phyloP scores from a whole-genome alignment of 2,329 filamentous ascomycete species.

The Ceratocystis smalleyi region DNA sequence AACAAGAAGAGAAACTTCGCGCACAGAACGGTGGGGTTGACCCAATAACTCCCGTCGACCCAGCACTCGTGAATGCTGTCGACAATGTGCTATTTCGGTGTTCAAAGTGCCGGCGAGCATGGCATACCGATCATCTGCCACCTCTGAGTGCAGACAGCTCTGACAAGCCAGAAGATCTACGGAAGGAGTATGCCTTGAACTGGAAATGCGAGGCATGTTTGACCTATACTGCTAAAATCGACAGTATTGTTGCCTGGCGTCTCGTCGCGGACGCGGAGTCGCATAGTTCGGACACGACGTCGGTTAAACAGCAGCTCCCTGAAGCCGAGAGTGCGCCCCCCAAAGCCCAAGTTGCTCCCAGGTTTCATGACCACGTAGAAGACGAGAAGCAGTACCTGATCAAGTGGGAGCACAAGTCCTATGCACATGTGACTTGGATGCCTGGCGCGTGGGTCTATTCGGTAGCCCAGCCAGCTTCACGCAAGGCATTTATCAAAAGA shows the following conservation, averaged over 20 bases:
- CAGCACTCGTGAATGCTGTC: constrained; percentile 54
- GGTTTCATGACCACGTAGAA: constrained; percentile 31
- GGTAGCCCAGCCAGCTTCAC: constrained; percentile 45
- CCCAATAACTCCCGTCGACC: constrained; percentile 50
- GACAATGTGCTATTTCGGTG: constrained; percentile 75
- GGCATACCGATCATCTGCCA: constrained; percentile 73
- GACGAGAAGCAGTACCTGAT: constrained; percentile 83
- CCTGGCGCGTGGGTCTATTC: constrained; percentile 81
- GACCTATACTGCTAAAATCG: constrained; percentile 49
- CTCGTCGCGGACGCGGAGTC: constrained; percentile 29
- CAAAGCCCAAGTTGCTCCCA: not conserved
- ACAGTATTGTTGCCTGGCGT: constrained; percentile 77
- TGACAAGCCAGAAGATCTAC: constrained; percentile 34
- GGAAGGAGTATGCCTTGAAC: constrained; percentile 54
- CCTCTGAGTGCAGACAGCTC: constrained; percentile 32
- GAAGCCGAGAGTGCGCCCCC: not conserved
- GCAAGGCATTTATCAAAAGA: constrained; percentile 60
- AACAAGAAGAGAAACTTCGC: constrained; percentile 70
- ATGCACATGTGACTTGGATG: constrained; percentile 74
- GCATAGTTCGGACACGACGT: constrained; percentile 10
- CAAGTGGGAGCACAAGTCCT: constrained; percentile 71
- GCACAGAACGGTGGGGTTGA: constrained; percentile 66
- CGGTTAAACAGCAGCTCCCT: constrained; percentile 12
- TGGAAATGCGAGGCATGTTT: constrained; percentile 74
- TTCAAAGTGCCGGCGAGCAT: constrained; percentile 56